Evolutionary conservation across 2,329 filamentous ascomycete species (phyloP), one percentile per base, ranked within the genome.

Genomic region (Boeremia lycopersici): DNA sequence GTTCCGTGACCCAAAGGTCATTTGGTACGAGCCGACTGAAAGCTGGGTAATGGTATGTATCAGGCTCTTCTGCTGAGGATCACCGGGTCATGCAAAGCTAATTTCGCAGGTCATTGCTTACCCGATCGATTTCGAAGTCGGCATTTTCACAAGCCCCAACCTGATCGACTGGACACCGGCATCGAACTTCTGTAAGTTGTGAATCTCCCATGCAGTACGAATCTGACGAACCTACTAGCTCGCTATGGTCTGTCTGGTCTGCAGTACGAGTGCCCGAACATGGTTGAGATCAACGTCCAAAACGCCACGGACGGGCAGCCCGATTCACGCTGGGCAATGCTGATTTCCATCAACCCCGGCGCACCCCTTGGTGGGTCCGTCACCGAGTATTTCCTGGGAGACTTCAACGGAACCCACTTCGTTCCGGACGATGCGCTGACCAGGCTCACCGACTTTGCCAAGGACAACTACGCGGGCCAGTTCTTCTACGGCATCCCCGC

Each of bases 1-100:
- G 58, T 89, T 89, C 74, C 82, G 86, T 23, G 86, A 89, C 59
- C 86, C 87, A 1, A 86, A 88, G 63, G 85, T 89, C 2, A 77
- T 86, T 39, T 54, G 45, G 51, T 28, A 48, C 12, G 33, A 44
- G n/a, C 51, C 38, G 3, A 54, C 45, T 8, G 10, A 48, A 4
- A 43, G 26, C 7, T 54, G 44, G 51, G 33, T 54, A 1, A 54
- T 84, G 84, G 77, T 82, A 86, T 57, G 73, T 19, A 78, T 1
- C 47, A 49, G 6, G 8, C 9, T 11, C 19, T 36, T 10, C 8
- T 36, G 7, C 15, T 17, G 5, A 19, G 10, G 3, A n/a, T 17
- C 15, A 6, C 11, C 8, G 12, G 34, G 19, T 7, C 33, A 7
- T 5, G 8, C 10, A 19, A 23, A 23, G 19, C 34, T 36, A 5